These are phyloP conservation scores for Penicillium sp. DNA, from an alignment of 2,329 filamentous ascomycete species.

Conservation along the genomic window DNA sequence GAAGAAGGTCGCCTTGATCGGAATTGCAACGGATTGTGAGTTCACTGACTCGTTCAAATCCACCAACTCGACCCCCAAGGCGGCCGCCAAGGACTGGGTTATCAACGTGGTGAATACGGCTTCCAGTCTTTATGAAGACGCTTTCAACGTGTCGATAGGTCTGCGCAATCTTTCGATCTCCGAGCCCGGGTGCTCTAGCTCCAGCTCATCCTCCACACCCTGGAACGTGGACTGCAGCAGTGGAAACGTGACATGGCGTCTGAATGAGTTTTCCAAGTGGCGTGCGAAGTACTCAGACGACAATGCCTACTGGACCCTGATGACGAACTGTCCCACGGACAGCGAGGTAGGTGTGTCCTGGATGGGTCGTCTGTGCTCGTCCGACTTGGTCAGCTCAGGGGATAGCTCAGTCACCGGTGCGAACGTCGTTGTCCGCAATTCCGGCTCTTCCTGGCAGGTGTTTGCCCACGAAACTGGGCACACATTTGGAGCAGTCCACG, in stretches of 20 bases:
- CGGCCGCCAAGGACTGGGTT: slow-evolving; percentile 70
- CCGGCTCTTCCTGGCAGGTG: slow-evolving; percentile 87
- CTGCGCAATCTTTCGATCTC: slow-evolving; percentile 82
- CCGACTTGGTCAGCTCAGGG: slow-evolving; percentile 52
- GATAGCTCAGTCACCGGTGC: slow-evolving; percentile 76
- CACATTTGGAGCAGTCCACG: slow-evolving; percentile 94
- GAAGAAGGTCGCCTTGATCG: slow-evolving; percentile 88
- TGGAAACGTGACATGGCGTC: slow-evolving; percentile 67
- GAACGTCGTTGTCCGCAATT: slow-evolving; percentile 84
- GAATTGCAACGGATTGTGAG: slow-evolving; percentile 89
- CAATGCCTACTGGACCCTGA: slow-evolving; percentile 91
- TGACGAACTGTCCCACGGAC: slow-evolving; percentile 78
- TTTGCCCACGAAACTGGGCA: slow-evolving; percentile 94
- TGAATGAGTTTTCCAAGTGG: slow-evolving; percentile 89
- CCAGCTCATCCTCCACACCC: slow-evolving; percentile 64
- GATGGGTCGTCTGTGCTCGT: slow-evolving; percentile 81
- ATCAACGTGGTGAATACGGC: slow-evolving; percentile 83
- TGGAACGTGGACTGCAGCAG: slow-evolving; percentile 78
- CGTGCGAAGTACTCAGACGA: slow-evolving; percentile 72
- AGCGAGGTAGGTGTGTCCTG: slow-evolving; percentile 89
- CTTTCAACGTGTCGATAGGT: slow-evolving; percentile 93
- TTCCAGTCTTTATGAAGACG: slow-evolving; percentile 81
- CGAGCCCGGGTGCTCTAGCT: slow-evolving; percentile 71
- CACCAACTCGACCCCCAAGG: slow-evolving; percentile 45
- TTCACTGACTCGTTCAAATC: slow-evolving; percentile 72